phyloP scores from a whole-genome alignment of 2,329 filamentous ascomycete species.

The Cryphonectria parasitica region DNA sequence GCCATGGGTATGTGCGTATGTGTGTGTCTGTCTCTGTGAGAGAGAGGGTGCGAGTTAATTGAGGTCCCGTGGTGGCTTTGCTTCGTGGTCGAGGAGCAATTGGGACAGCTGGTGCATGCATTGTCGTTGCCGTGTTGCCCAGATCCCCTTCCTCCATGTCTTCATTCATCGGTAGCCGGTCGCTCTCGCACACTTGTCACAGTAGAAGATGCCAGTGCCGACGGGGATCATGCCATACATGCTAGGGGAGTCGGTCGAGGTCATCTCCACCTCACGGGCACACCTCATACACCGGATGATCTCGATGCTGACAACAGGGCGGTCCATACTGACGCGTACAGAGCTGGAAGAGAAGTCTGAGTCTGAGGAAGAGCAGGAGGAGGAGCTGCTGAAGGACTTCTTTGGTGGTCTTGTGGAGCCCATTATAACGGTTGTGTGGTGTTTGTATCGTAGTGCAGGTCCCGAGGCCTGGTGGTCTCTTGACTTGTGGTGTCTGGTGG shows the following conservation, averaged over 20 bases:
- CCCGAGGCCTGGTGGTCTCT: constrained; percentile 13
- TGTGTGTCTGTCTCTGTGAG: not conserved
- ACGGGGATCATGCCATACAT: constrained; percentile 67
- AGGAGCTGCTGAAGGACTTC: constrained; percentile 44
- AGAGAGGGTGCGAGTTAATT: not conserved
- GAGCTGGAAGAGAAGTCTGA: constrained; percentile 48
- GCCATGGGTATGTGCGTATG: not conserved
- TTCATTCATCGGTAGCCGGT: constrained; percentile 62
- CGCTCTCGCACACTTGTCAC: constrained; percentile 64
- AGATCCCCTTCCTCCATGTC: not conserved
- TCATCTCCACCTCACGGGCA: constrained; percentile 62
- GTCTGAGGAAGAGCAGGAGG: constrained; percentile 46
- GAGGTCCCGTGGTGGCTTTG: not conserved
- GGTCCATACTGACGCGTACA: constrained; percentile 53
- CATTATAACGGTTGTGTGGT: constrained; percentile 32
- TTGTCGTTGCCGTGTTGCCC: not conserved
- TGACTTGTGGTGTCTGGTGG: not conserved
- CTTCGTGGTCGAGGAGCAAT: not conserved
- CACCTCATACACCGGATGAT: constrained; percentile 67
- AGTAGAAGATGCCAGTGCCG: constrained; percentile 69
- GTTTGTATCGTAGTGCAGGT: constrained; percentile 1
- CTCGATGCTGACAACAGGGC: constrained; percentile 58
- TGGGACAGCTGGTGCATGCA: not conserved
- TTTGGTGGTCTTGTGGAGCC: constrained; percentile 41
- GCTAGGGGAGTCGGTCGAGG: constrained; percentile 61